Evolutionary conservation across 2,329 filamentous ascomycete species (phyloP), one percentile per base, ranked within the genome.

Genomic region (Fusarium domesticum): DNA sequence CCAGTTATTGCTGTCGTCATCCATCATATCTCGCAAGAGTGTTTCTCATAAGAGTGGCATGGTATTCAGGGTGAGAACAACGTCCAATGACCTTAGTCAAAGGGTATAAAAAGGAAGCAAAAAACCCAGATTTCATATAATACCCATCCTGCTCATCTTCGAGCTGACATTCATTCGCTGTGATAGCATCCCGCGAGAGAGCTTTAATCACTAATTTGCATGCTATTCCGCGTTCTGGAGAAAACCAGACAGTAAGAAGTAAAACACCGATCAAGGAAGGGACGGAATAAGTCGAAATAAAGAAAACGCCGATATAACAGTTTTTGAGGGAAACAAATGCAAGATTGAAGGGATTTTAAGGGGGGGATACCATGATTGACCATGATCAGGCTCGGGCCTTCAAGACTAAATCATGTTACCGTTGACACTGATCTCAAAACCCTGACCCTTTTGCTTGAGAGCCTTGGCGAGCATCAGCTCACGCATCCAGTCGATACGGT

Each of bases 401-500:
- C n/a, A 15, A 18, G 11, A 18, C 39, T 68, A 86, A 61, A 87
- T 84, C 80, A 84, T 85, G 68, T 82, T 85, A 35, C 88, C 88
- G 62, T 92, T 92, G 52, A 91, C 81, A 62, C 83, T 86, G 58
- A 93, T 81, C 69, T 91, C 86, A 58, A 86, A 92, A 15, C 89
- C 89, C 57, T 89, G 84, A 36, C 81, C 83, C 77, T 91, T 93
- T 69, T 89, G 85, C 73, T 84, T 87, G 64, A 89, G 73, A 15
- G 89, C 89, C 73, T 93, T 93, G 42, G 89, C 89, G 35, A 95
- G 80, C 89, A 95, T 95, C 49, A 95, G 72, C 76, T 95, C 89
- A 42, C 89, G 78, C 89, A 95, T 95, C 93, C 93, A 98, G 65
- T 96, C 92, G 60, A 97, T 96, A 50, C 92, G 80, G 64, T 96